Evolutionary conservation across 2,329 filamentous ascomycete genomes (phyloP).

Genomic region (Cercospora canescens): DNA sequence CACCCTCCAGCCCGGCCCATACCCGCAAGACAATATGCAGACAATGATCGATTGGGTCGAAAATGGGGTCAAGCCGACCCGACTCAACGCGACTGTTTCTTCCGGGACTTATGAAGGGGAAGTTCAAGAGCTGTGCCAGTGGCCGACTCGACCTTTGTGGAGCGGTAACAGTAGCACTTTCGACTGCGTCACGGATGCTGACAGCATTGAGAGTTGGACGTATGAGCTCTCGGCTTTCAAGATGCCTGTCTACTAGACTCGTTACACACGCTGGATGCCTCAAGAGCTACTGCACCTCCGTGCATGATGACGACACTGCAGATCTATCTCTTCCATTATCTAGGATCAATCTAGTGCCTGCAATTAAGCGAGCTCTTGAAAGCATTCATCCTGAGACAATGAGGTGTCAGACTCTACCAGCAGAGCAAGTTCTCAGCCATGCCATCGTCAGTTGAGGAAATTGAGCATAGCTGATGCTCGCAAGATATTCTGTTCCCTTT

Average conservation of each 20-base stretch:
- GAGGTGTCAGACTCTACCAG: no score
- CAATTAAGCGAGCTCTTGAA: no score
- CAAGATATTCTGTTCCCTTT: no score
- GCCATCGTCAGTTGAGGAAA: no score
- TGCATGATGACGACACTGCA: no score
- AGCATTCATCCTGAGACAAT: no score
- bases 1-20: slow-evolving; percentile 40
- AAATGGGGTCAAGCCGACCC: slow-evolving; percentile 46
- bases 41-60: slow-evolving; percentile 57
- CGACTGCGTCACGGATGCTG: slow-evolving; percentile 40
- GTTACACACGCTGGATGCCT: no score
- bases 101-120: slow-evolving; percentile 34
- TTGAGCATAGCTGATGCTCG: no score
- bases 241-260: slow-evolving; percentile 21
- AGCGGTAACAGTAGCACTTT: slow-evolving; percentile 35
- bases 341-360: no score
- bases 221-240: slow-evolving; percentile 24
- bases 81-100: slow-evolving; percentile 44
- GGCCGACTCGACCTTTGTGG: slow-evolving; percentile 49
- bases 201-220: slow-evolving; percentile 28
- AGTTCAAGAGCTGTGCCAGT: slow-evolving; percentile 44
- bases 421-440: no score
- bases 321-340: no score
- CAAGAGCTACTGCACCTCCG: neutral
- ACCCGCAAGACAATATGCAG: slow-evolving; percentile 48